phyloP scores from a whole-genome alignment of 192 early-diverging fungal species.

The Podila epicladia region DNA sequence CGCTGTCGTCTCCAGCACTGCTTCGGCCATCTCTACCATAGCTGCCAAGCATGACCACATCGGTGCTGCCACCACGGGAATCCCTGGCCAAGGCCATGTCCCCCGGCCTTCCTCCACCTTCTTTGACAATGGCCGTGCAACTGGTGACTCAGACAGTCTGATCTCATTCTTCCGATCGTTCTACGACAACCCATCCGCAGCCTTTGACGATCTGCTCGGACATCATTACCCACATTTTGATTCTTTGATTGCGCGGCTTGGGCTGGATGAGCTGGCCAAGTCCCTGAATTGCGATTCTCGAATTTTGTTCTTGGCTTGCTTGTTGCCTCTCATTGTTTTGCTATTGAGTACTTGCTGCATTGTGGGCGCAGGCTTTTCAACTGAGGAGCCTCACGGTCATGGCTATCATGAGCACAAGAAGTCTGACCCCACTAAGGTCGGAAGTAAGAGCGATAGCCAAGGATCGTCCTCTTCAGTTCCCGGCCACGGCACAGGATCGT shows the following conservation, averaged over 20 bases:
- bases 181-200: no score
- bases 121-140: not conserved
- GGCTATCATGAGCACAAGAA: not conserved
- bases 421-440: not conserved
- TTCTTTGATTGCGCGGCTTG: not conserved
- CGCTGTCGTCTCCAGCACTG: slow-evolving; percentile 12
- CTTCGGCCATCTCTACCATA: slow-evolving; percentile 7
- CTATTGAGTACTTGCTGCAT: slow-evolving; percentile 1
- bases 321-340: slow-evolving; percentile 2
- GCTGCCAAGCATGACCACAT: slow-evolving; percentile 2
- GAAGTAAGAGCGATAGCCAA: not conserved
- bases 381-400: not conserved
- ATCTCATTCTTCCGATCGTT: no score
- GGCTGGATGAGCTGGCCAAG: slow-evolving; percentile 8
- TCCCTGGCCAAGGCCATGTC: not conserved
- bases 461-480: not conserved
- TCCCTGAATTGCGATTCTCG: slow-evolving; percentile 3
- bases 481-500: not conserved
- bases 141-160: no score
- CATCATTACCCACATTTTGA: no score
- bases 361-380: slow-evolving; percentile 8
- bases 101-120: not conserved
- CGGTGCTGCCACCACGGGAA: not conserved
- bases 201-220: no score
- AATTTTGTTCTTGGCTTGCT: slow-evolving; percentile 12